A percentile compares a stretch with the other conserved stretches of the same genome.
phyloP scores from a whole-genome alignment of 2,329 filamentous ascomycete genomes.

The Verticillium albo-atrum region DNA sequence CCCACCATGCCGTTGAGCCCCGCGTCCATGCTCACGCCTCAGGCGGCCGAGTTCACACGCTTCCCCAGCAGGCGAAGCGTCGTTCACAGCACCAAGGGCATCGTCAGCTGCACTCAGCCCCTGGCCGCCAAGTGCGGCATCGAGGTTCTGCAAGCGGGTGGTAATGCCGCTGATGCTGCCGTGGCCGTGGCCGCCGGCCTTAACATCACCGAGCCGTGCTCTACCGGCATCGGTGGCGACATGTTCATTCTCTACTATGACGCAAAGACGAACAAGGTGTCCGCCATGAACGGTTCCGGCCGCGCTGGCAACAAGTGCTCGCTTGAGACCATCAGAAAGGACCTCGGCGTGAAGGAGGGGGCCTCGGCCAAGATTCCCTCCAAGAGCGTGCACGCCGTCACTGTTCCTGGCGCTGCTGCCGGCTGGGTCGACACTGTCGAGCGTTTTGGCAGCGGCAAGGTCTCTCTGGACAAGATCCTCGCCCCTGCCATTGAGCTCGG shows the following conservation, averaged over 20 bases:
- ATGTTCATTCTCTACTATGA: slow-evolving; percentile 96
- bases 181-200: slow-evolving; percentile 69
- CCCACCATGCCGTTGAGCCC: slow-evolving; percentile 42
- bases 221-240: slow-evolving; percentile 93
- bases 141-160: slow-evolving; percentile 77
- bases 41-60: slow-evolving; percentile 48
- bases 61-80: slow-evolving; percentile 83
- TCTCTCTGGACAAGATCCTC: slow-evolving; percentile 73
- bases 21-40: slow-evolving; percentile 40
- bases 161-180: slow-evolving; percentile 69
- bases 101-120: slow-evolving; percentile 86
- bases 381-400: slow-evolving; percentile 73
- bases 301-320: slow-evolving; percentile 67
- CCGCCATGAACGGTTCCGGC: slow-evolving; percentile 90
- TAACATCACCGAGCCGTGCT: slow-evolving; percentile 89
- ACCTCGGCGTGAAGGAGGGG: slow-evolving; percentile 60
- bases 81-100: slow-evolving; percentile 88
- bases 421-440: slow-evolving; percentile 91
- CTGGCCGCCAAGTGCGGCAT: slow-evolving; percentile 85
- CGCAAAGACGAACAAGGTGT: slow-evolving; percentile 74
- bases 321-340: slow-evolving; percentile 64
- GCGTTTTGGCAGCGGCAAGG: slow-evolving; percentile 82
- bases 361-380: slow-evolving; percentile 62
- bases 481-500: slow-evolving; percentile 79
- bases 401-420: slow-evolving; percentile 83